A percentile compares a stretch with the other conserved stretches of the same genome.
Evolutionary conservation across 495 filamentous ascomycete species (phyloP).

Genomic region (Clavariopsis aquatica): DNA sequence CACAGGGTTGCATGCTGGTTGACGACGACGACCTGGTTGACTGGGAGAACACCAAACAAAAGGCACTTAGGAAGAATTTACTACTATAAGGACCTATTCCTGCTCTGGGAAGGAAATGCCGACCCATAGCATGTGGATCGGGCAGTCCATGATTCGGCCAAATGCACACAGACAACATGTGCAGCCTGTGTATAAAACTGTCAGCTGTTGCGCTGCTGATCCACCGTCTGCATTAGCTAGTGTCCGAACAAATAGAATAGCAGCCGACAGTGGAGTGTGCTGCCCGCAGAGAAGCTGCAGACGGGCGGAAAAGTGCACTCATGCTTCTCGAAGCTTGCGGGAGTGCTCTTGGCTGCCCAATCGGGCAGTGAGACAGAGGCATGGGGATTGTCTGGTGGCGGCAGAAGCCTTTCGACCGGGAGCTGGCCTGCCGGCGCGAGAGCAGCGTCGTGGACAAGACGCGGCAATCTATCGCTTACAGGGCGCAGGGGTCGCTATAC

Average conservation of each 20-base stretch:
- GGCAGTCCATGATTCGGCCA: conserved; percentile 19
- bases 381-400: conserved; percentile 9
- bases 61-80: conserved; percentile 16
- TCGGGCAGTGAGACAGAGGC: conserved; percentile 21
- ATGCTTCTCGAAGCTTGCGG: conserved; percentile 27
- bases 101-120: conserved; percentile 28
- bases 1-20: conserved; percentile 26
- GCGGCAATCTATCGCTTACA: conserved; percentile 34
- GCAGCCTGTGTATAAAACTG: conserved; percentile 25
- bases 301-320: conserved; percentile 7
- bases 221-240: conserved; percentile 9
- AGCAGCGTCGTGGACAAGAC: conserved; percentile 11
- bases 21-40: not conserved
- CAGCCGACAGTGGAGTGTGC: conserved; percentile 14
- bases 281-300: conserved; percentile 1
- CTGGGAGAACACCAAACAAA: conserved; percentile 12
- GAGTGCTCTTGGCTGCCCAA: conserved; percentile 18
- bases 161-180: conserved; percentile 16
- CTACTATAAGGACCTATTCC: conserved; percentile 24
- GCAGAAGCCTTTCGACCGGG: conserved; percentile 32
- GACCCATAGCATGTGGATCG: conserved; percentile 14
- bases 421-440: conserved; percentile 15
- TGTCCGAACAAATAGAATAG: conserved; percentile 18
- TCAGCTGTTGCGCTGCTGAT: conserved; percentile 21
- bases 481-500: conserved; percentile 1